Conservation (phyloP, 257 asterid species). For the Fraxinus anomala region DNA sequence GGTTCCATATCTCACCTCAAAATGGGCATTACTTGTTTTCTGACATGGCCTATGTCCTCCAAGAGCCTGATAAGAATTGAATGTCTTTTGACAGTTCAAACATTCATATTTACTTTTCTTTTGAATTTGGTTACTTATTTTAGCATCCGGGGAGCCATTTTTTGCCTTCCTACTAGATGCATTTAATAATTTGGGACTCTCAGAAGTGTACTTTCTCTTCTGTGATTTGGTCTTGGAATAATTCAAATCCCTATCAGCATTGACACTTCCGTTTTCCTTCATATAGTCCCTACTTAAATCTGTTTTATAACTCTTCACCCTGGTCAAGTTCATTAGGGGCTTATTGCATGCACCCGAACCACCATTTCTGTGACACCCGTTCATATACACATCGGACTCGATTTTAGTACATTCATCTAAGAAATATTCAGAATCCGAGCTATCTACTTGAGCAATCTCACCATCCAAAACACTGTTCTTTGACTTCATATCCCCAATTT, state of each 20-base stretch:
- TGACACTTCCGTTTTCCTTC: constrained; percentile 35
- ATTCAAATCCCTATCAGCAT: constrained; percentile 24
- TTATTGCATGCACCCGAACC: constrained; percentile 30
- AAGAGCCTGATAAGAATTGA: constrained; percentile 84
- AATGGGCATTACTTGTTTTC: constrained; percentile 42
- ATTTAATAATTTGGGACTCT: constrained; percentile 12
- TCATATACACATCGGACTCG: constrained; percentile 70
- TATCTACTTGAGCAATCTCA: constrained; percentile 43
- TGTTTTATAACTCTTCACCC: constrained; percentile 35
- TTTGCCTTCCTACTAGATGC: constrained; percentile 7
- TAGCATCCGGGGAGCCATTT: constrained; percentile 36
- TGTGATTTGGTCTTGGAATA: constrained; percentile 38
- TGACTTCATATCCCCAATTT: constrained; percentile 34
- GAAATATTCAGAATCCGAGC: constrained; percentile 87
- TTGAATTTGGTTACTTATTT: constrained; percentile 27
- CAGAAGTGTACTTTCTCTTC: constrained; percentile 43
- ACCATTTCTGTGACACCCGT: constrained; percentile 35
- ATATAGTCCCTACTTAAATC: constrained; percentile 27
- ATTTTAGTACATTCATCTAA: constrained; percentile 63
- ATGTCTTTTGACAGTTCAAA: constrained; percentile 75
- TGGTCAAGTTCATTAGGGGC: constrained; percentile 28
- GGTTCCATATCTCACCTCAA: constrained; percentile 52
- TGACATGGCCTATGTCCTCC: constrained; percentile 98
- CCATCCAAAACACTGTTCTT: constrained; percentile 37
- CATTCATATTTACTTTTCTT: constrained; percentile 80